A percentile compares a stretch with the other conserved stretches of the same genome.
Conservation (phyloP, 2,329 filamentous ascomycete genomes). For the Alternaria incomplexa region DNA sequence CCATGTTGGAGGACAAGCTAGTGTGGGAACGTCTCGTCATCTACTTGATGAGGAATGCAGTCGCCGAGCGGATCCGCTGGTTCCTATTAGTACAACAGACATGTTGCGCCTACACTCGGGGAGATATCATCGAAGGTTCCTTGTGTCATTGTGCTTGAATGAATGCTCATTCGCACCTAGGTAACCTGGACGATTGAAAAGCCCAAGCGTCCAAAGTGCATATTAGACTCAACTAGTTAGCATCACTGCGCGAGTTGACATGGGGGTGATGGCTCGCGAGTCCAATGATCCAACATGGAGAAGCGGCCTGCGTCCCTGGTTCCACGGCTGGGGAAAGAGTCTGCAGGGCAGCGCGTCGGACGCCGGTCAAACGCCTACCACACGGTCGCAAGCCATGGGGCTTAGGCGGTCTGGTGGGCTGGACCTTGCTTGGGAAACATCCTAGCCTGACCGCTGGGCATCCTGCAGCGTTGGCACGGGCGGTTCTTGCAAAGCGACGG, state of each 20-base stretch:
- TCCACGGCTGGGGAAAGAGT: conserved; percentile 29
- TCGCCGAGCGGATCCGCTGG: conserved; percentile 30
- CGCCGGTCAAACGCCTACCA: conserved; percentile 36
- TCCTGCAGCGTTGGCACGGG: conserved; percentile 35
- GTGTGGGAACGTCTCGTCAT: conserved; percentile 11
- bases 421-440: conserved; percentile 30
- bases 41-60: conserved; percentile 25
- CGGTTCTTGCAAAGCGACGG: conserved; percentile 30
- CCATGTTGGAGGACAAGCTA: conserved; percentile 8
- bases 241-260: conserved; percentile 31
- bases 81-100: conserved; percentile 33
- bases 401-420: conserved; percentile 35
- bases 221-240: conserved; percentile 40
- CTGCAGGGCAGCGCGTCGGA: conserved; percentile 35
- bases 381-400: conserved; percentile 31
- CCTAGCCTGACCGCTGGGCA: conserved; percentile 27
- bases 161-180: conserved; percentile 35
- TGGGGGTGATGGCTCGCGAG: conserved; percentile 18
- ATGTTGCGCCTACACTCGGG: conserved; percentile 34
- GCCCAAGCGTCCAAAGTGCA: conserved; percentile 45
- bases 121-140: conserved; percentile 29
- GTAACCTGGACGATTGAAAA: conserved; percentile 40
- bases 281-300: conserved; percentile 35
- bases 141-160: conserved; percentile 42
- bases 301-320: conserved; percentile 29